phyloP scores from a whole-genome alignment of 1,139 yeast species.

The Candida mesenterica region DNA sequence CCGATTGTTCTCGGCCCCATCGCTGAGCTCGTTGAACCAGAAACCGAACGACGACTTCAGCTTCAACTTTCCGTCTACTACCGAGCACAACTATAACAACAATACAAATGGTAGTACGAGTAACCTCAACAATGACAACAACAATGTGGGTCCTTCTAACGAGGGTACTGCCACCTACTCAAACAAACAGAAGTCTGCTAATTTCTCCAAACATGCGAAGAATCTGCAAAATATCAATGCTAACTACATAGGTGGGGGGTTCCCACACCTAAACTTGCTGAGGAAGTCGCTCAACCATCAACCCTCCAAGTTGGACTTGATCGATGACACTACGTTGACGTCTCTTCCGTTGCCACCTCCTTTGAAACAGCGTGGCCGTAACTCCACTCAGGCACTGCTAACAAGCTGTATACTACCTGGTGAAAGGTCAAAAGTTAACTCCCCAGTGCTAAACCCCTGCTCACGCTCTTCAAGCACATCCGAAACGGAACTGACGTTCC shows the following conservation, averaged over 20 bases:
- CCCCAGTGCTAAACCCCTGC: no score
- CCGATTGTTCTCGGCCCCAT: conserved; percentile 10
- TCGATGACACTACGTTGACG: conserved; percentile 61
- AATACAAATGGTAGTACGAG: no score
- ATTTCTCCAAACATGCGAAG: not conserved
- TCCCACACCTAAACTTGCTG: no score
- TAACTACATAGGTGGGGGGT: not conserved
- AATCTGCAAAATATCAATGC: no score
- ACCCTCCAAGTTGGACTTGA: conserved; percentile 56
- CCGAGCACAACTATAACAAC: no score
- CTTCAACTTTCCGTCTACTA: no score
- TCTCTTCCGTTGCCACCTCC: conserved; percentile 70
- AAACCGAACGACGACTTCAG: conserved; percentile 4
- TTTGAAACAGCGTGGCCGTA: conserved; percentile 19
- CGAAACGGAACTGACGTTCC: not conserved
- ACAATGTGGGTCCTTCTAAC: no score
- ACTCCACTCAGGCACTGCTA: conserved; percentile 7
- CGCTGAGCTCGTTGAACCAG: conserved; percentile 1
- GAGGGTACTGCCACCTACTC: not conserved
- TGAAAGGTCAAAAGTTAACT: conserved; percentile 1
- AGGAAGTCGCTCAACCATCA: conserved; percentile 21
- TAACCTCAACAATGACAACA: no score
- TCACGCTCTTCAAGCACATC: not conserved
- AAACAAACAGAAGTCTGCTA: not conserved
- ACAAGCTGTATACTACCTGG: not conserved